Base-by-base conservation (phyloP, 2,329 filamentous ascomycete genomes). In the Magnaporthiopsis poae region DNA sequence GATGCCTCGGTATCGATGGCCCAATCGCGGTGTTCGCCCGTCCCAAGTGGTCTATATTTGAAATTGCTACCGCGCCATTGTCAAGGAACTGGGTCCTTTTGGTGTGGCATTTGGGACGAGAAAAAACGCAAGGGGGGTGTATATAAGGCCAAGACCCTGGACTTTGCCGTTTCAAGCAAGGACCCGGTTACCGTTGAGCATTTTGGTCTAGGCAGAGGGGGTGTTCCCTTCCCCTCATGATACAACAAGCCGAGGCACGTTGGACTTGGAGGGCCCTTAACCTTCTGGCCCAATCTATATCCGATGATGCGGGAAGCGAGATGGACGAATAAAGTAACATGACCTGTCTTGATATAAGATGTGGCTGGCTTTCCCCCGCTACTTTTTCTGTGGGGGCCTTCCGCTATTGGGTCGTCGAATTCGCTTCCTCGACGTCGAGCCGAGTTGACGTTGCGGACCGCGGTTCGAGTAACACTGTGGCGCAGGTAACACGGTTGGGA, bases 1-100 rank as follows among this genome's bases (percentile, higher is more conserved):
- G 18, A 35, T 63, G n/a, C 62, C 62, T 63, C 35, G 62, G 62
- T 35, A 63, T 63, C 62, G 62, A 63, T 35, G 62, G 31, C 13
- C 35, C 35, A 63, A 63, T 63, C 46, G 62, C 61, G 33, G n/a
- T 62, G 62, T 25, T 39, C 46, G 35, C 35, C 7, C 35, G 62
- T 27, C 27, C 35, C 62, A 33, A n/a, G 18, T 39, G 25, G 35
- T 31, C 33, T 33, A 63, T 62, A 31, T 33, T 62, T 62, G 21
- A 21, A 21, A 56, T 56, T n/a, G 46, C 8, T 8, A 21, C 18
- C 46, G n/a, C 46, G 21, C 46, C 46, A 56, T 21, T n/a, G 5
- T 56, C 35, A 9, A 21, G 25, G 18, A 56, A 56, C 46, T 56
- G 46, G 46, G 46, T 56, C 21, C 46, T 21, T 11, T 21, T 5